These are phyloP conservation scores for Lasiodiplodia sp. DNA, from an alignment of 2,329 filamentous ascomycete genomes.

Conservation along the genomic window DNA sequence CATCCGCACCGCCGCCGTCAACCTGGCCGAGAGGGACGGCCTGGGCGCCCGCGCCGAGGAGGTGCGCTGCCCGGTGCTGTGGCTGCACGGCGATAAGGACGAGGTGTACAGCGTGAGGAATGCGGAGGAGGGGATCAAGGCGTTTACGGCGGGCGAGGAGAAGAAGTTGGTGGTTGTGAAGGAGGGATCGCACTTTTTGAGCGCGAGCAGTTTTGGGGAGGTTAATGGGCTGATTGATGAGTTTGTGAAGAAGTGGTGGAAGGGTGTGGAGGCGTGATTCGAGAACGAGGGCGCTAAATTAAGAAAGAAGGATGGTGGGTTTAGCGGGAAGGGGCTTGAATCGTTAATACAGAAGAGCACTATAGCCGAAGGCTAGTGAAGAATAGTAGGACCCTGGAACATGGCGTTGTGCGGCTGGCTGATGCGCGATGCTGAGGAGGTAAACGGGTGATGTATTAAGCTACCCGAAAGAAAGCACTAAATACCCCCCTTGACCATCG, in stretches of 20 bases:
- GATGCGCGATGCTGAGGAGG: too few relatives aligned
- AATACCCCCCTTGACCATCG: too few relatives aligned
- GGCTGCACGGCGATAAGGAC: slow-evolving; percentile 56
- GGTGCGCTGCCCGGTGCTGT: slow-evolving; percentile 59
- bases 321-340: too few relatives aligned
- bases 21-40: slow-evolving; percentile 57
- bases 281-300: not conserved
- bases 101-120: slow-evolving; percentile 52
- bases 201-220: slow-evolving; percentile 54
- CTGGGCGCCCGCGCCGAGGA: slow-evolving; percentile 55
- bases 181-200: slow-evolving; percentile 60
- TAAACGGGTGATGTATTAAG: too few relatives aligned
- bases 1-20: slow-evolving; percentile 59
- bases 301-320: not conserved
- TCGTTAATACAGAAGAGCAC: too few relatives aligned
- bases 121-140: slow-evolving; percentile 56
- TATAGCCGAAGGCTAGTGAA: too few relatives aligned
- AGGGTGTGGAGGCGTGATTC: not conserved
- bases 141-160: slow-evolving; percentile 55
- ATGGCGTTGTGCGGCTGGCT: too few relatives aligned
- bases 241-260: slow-evolving; percentile 42
- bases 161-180: slow-evolving; percentile 54
- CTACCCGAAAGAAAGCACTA: too few relatives aligned
- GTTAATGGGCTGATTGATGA: slow-evolving; percentile 48
- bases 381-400: too few relatives aligned